These are phyloP conservation scores for Climacium dendroides DNA, from an alignment of 225 moss, liverwort and hornwort genomes.

Conservation along the genomic window DNA sequence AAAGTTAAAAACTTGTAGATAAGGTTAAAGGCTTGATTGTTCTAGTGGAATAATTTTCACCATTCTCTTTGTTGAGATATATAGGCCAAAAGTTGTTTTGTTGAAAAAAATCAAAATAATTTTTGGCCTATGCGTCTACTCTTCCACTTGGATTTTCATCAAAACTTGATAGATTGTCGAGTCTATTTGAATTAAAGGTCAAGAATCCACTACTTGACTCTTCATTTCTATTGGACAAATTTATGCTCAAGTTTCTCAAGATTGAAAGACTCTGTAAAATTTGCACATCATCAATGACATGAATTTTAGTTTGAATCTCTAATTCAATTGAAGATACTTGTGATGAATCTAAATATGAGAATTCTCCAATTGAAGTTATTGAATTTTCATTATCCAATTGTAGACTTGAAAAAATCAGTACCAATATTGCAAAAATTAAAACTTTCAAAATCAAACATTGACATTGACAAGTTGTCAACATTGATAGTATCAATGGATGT, in stretches of 20 bases:
- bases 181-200: background rate
- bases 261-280: background rate
- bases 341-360: background rate
- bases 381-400: background rate
- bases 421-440: background rate
- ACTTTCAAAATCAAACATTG: accelerated
- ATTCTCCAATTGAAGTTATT: background rate
- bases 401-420: background rate
- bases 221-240: background rate
- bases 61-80: background rate
- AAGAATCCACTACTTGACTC: background rate
- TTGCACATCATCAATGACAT: background rate
- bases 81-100: accelerated
- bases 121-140: accelerated
- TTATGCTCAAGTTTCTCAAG: background rate
- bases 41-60: background rate
- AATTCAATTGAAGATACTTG: background rate
- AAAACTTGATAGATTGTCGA: background rate
- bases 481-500: accelerated
- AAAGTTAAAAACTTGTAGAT: background rate
- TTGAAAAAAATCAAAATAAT: background rate
- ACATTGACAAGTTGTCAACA: background rate
- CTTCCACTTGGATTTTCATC: background rate
- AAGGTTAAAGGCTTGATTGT: background rate
- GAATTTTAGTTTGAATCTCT: background rate